phyloP scores from a whole-genome alignment of 805 yeast species.

The Yarrowia sp. region DNA sequence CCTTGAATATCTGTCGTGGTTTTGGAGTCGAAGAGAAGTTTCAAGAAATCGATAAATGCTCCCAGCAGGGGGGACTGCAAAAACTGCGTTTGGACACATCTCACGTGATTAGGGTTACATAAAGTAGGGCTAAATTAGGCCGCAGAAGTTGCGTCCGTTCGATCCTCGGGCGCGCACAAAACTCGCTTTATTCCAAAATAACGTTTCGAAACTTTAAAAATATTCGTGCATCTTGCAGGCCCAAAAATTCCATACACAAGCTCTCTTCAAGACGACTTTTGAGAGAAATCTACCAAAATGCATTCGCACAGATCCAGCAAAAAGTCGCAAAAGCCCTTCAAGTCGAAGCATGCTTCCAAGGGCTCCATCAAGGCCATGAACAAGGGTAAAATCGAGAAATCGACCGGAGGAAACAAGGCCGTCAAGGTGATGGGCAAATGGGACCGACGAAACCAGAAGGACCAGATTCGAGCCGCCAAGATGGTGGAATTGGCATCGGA shows the following conservation, averaged over 20 bases:
- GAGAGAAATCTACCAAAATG: neutral
- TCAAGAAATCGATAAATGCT: neutral
- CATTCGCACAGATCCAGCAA: conserved; percentile 79
- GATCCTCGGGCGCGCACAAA: neutral
- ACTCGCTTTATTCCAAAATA: neutral
- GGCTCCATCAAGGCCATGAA: conserved; percentile 74
- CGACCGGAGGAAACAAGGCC: conserved; percentile 37
- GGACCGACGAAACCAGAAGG: conserved; percentile 75
- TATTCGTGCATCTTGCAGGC: conserved; percentile 11
- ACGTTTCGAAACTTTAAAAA: neutral
- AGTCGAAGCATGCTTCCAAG: conserved; percentile 86
- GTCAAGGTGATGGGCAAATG: conserved; percentile 45
- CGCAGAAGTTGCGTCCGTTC: neutral
- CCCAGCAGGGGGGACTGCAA: conserved; percentile 7
- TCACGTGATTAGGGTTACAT: conserved; percentile 9
- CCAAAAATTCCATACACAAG: neutral
- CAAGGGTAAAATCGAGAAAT: conserved; percentile 84
- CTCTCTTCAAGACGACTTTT: neutral
- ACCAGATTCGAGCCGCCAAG: conserved; percentile 74
- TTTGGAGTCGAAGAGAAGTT: conserved; percentile 25
- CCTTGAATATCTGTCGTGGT: conserved; percentile 26
- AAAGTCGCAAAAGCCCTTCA: conserved; percentile 84
- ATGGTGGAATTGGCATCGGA: conserved; percentile 56
- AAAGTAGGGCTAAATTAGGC: neutral
- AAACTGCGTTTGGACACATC: neutral